phyloP scores from a whole-genome alignment of 176 grass and related monocot species.

The Chrysopogon serrulatus region DNA sequence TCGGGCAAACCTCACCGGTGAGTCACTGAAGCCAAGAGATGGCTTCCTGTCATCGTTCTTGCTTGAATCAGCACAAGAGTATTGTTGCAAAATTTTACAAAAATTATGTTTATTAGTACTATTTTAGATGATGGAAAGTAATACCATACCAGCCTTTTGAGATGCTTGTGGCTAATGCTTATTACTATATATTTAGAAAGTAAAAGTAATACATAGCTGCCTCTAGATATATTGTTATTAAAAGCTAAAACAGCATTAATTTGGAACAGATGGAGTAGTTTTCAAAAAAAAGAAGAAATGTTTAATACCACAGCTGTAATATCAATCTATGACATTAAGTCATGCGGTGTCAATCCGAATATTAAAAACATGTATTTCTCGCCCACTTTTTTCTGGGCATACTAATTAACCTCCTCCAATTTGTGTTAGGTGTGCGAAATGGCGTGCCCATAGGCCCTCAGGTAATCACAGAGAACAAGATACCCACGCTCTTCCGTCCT shows the following conservation, averaged over 20 bases:
- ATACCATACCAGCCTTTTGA: neutral
- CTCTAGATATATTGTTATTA: too few relatives aligned
- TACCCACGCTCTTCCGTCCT: neutral
- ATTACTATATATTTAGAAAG: too few relatives aligned
- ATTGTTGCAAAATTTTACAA: neutral
- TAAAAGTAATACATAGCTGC: too few relatives aligned
- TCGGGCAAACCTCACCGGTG: constrained; percentile 26
- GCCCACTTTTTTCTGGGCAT: neutral
- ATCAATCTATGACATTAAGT: neutral
- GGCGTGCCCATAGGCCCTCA: constrained; percentile 47
- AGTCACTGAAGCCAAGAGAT: neutral
- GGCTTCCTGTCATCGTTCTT: too few relatives aligned
- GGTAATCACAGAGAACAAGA: constrained; percentile 19
- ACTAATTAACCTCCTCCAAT: neutral
- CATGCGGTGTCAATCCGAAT: neutral
- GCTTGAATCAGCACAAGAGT: too few relatives aligned
- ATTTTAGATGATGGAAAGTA: neutral
- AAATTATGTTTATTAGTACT: neutral
- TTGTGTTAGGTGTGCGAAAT: constrained; percentile 36
- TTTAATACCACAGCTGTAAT: too few relatives aligned
- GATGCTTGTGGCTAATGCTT: neutral
- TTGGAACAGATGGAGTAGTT: too few relatives aligned
- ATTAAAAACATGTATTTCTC: neutral
- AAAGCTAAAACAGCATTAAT: too few relatives aligned
- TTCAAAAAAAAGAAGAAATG: too few relatives aligned